These are phyloP conservation scores for Teratosphaeria zuluensis DNA, from an alignment of 2,329 filamentous ascomycete genomes.

Conservation along the genomic window DNA sequence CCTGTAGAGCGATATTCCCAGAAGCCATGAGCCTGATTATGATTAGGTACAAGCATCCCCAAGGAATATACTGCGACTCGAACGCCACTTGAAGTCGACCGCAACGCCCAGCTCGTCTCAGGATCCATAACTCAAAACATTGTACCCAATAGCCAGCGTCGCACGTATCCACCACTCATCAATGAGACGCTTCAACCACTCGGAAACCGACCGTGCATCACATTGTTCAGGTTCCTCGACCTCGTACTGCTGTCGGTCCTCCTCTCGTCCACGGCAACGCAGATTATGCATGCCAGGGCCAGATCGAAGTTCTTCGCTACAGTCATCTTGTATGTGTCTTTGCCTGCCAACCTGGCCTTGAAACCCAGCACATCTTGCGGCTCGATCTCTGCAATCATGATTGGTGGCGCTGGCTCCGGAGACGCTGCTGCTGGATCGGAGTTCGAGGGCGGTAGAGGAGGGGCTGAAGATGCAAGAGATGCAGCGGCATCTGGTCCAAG, in stretches of 20 bases:
- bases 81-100: neutral
- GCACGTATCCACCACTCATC: neutral
- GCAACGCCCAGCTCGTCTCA: neutral
- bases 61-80: neutral
- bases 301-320: slow-evolving; percentile 1
- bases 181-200: neutral
- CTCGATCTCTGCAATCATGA: neutral
- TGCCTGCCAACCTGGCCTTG: neutral
- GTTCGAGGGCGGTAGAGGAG: neutral
- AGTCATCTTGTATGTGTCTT: neutral
- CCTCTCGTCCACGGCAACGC: neutral
- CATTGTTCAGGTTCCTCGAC: neutral
- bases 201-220: neutral
- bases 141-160: neutral
- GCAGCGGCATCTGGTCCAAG: neutral
- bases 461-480: neutral
- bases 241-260: neutral
- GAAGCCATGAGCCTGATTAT: neutral
- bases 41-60: neutral
- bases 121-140: neutral
- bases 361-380: neutral
- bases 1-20: neutral
- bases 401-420: neutral
- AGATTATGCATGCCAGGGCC: neutral
- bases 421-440: neutral